These are phyloP conservation scores for Diddensiella caesifluorescens DNA, from an alignment of 805 yeast genomes.

Conservation along the genomic window DNA sequence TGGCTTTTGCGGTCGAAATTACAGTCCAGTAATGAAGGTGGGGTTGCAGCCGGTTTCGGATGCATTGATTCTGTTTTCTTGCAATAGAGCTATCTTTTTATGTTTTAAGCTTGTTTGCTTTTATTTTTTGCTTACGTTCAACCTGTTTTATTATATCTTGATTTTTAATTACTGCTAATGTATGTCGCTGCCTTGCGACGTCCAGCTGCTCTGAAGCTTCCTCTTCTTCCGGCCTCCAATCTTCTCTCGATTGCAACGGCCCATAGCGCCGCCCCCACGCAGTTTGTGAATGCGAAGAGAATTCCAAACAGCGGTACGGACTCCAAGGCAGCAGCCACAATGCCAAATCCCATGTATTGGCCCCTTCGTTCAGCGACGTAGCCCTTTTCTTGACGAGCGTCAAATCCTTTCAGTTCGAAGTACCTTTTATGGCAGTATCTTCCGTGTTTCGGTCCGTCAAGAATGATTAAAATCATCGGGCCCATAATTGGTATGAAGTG, in stretches of 20 bases:
- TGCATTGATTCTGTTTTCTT: slow-evolving; percentile 83
- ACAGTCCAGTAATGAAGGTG: slow-evolving; percentile 89
- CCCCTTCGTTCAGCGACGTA: slow-evolving; percentile 26
- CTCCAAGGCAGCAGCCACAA: slow-evolving; percentile 35
- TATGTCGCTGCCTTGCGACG: background rate
- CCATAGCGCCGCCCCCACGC: slow-evolving; percentile 37
- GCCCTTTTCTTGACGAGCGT: slow-evolving; percentile 37
- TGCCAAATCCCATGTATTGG: slow-evolving; percentile 33
- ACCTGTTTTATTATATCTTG: background rate
- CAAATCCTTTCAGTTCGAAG: slow-evolving; percentile 50
- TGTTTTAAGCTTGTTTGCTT: background rate
- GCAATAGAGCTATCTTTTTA: slow-evolving; percentile 21
- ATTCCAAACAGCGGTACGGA: slow-evolving; percentile 33
- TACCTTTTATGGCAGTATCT: slow-evolving; percentile 49
- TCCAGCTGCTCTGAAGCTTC: slow-evolving; percentile 4
- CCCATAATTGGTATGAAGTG: slow-evolving; percentile 55
- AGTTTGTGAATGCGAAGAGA: slow-evolving; percentile 33
- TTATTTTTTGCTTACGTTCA: background rate
- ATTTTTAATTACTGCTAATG: background rate
- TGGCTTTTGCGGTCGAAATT: slow-evolving; percentile 86
- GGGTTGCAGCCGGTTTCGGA: slow-evolving; percentile 98
- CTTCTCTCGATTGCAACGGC: slow-evolving; percentile 30
- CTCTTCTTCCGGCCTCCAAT: background rate
- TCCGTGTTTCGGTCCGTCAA: slow-evolving; percentile 54
- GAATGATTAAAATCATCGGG: slow-evolving; percentile 45